phyloP scores from a whole-genome alignment of 805 yeast species.

The Saturnispora diversa region DNA sequence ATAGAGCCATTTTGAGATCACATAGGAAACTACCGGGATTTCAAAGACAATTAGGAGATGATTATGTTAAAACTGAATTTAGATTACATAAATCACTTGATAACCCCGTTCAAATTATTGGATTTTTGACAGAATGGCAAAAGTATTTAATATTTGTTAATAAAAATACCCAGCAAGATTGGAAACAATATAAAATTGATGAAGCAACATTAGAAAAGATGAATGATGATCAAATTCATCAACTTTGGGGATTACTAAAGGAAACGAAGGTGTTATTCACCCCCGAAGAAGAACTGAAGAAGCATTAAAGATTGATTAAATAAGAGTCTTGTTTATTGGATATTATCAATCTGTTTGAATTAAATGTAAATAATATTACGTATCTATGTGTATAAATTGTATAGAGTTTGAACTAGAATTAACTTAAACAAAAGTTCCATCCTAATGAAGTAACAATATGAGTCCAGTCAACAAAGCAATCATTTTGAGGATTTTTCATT shows the following conservation, averaged over 20 bases:
- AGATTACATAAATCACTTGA: constrained; percentile 72
- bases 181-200: constrained; percentile 59
- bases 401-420: too few relatives aligned
- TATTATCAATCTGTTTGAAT: neutral
- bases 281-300: constrained; percentile 9
- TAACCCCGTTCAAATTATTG: constrained; percentile 89
- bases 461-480: constrained; percentile 35
- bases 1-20: constrained; percentile 74
- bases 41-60: constrained; percentile 76
- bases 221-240: constrained; percentile 87
- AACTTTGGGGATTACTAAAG: constrained; percentile 70
- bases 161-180: constrained; percentile 42
- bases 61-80: constrained; percentile 85
- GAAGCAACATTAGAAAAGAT: constrained; percentile 64
- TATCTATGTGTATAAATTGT: too few relatives aligned
- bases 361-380: too few relatives aligned
- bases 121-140: constrained; percentile 93
- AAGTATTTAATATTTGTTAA: constrained; percentile 53
- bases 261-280: constrained; percentile 39
- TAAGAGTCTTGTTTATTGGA: neutral
- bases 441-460: constrained; percentile 34
- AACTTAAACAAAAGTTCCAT: constrained; percentile 32
- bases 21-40: constrained; percentile 61
- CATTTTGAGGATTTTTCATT: constrained; percentile 17
- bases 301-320: neutral